phyloP scores from a whole-genome alignment of 768 basidiomycete genomes.

The Sarcodon sp. region DNA sequence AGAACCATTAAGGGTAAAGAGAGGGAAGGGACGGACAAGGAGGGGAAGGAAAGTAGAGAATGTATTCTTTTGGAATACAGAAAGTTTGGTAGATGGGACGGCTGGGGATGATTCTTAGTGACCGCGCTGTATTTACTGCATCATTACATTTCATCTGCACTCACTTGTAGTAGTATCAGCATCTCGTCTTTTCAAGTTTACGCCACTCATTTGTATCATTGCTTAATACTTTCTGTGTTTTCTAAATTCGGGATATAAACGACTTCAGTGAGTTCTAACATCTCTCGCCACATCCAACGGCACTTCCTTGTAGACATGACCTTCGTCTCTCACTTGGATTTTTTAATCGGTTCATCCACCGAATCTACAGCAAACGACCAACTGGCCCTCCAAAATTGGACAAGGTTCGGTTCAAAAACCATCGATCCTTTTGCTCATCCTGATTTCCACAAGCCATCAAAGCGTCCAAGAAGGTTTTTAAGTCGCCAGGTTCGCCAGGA shows the following conservation, averaged over 20 bases:
- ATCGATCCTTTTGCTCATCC: background rate
- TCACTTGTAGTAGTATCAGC: no score
- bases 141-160: no score
- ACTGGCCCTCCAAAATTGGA: background rate
- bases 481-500: no score
- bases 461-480: no score
- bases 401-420: background rate
- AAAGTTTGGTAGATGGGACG: slow-evolving; percentile 82
- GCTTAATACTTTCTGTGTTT: no score
- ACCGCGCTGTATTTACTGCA: no score
- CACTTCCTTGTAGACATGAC: background rate
- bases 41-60: slow-evolving; percentile 45
- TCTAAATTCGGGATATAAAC: no score
- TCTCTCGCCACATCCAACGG: no score
- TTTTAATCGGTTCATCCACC: background rate
- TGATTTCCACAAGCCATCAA: no score
- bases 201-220: no score
- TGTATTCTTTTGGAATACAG: slow-evolving; percentile 68
- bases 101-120: slow-evolving; percentile 39
- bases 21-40: slow-evolving; percentile 50
- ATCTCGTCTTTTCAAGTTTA: no score
- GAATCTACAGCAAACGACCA: background rate
- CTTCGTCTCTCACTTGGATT: background rate
- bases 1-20: slow-evolving; percentile 41
- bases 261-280: no score